These are phyloP conservation scores for Brassica cretica DNA, from an alignment of 345 rosid species.

Conservation along the genomic window DNA sequence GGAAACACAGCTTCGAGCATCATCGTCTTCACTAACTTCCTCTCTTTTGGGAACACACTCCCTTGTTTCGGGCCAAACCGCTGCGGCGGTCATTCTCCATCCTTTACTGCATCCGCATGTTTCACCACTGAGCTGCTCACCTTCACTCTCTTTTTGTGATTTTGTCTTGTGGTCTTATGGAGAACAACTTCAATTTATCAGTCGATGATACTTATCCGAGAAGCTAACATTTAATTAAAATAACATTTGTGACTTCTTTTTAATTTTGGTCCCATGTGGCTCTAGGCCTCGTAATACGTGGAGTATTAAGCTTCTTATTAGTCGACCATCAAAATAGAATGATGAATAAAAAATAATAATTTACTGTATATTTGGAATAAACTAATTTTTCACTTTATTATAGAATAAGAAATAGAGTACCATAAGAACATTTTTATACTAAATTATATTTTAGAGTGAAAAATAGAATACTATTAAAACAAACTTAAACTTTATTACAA, in stretches of 20 bases:
- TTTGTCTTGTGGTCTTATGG: not conserved
- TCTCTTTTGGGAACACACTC: conserved; percentile 40
- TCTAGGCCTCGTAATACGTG: too few species aligned
- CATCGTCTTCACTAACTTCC: conserved; percentile 49
- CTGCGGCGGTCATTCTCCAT: conserved; percentile 18
- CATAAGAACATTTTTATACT: too few species aligned
- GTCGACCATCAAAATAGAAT: too few species aligned
- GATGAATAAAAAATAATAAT: too few species aligned
- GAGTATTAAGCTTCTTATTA: too few species aligned
- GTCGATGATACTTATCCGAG: not conserved
- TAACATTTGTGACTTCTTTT: not conserved
- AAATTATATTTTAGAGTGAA: too few species aligned
- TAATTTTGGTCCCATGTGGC: too few species aligned
- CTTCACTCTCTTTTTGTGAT: not conserved
- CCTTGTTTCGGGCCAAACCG: conserved; percentile 37
- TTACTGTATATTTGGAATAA: too few species aligned
- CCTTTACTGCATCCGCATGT: not conserved
- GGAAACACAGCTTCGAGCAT: conserved; percentile 32
- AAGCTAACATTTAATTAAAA: conserved; percentile 3
- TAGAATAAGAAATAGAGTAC: too few species aligned
- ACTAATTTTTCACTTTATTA: too few species aligned
- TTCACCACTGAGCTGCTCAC: not conserved
- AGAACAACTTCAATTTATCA: conserved; percentile 9
- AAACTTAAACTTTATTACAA: too few species aligned
- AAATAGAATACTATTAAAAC: too few species aligned